Base-by-base conservation (phyloP, 2,329 filamentous ascomycete species). In the Hymenoscyphus fructigenus region DNA sequence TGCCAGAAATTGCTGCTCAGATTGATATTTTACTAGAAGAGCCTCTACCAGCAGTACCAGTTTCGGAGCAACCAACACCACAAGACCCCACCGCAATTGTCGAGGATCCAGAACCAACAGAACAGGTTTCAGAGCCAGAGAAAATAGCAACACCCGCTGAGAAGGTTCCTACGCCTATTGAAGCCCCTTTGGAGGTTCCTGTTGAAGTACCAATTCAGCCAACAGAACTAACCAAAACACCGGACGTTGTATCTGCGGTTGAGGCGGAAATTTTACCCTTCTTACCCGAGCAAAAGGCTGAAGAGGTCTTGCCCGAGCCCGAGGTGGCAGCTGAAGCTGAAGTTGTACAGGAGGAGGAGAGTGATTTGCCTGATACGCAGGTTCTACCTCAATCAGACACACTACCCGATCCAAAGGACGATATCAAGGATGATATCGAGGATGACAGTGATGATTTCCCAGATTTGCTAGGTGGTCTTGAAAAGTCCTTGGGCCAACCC, bases 401-500 rank as follows among this genome's bases (percentile, higher is more conserved):
- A 23, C 10, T 50, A 12, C 44, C 44, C 17, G 44, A 50, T 50
- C 44, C 44, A 50, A 20, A 50, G 44, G 44, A 50, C 20, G 44
- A 50, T 12, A 44, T 44, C 41, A 50, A 50, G 41, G 5, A 44
- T 2, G 29, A 12, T 23, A 38, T 60, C 26, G 68, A 72, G 23
- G 67, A 72, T 7, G 70, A 70, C 17, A 70, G 72, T 23, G 66
- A 70, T 34, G 69, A 67, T 64, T 68, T 70, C 66, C 66, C 68
- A 6, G 73, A 75, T 65, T 61, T 75, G 15, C 28, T 75, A 28
- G 72, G 72, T 14, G 67, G 72, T 15, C 56, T 75, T 26, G 71
- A 74, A 61, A 73, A 69, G 55, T 69, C 68, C 23, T 61, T 74
- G 20, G 63, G 70, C 44, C 65, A 66, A 29, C 60, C 63, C 3